phyloP scores from a whole-genome alignment of 257 asterid genomes.

The Prunella vulgaris region DNA sequence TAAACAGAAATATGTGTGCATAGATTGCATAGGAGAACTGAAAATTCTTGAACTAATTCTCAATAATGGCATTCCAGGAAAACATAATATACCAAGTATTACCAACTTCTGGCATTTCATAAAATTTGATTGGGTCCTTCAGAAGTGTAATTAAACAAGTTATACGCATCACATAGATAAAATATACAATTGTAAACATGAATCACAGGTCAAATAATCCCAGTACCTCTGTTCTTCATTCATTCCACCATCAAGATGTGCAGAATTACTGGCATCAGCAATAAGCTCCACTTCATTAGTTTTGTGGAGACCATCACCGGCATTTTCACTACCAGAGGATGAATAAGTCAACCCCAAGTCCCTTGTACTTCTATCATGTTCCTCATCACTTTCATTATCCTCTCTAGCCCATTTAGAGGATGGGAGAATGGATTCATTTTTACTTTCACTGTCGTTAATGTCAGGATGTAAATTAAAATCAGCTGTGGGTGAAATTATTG shows the following conservation, averaged over 20 bases:
- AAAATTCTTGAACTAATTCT: neutral
- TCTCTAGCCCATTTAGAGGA: constrained; percentile 94
- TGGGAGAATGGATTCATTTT: constrained; percentile 61
- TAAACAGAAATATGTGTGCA: neutral
- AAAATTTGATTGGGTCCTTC: neutral
- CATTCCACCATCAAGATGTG: constrained; percentile 56
- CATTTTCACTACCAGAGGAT: constrained; percentile 91
- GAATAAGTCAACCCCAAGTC: constrained; percentile 81
- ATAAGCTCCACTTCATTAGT: constrained; percentile 45
- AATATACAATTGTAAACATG: neutral
- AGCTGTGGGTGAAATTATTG: constrained; percentile 27
- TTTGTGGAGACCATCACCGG: constrained; percentile 44
- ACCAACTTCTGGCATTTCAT: neutral
- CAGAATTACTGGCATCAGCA: constrained; percentile 51
- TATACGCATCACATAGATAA: neutral
- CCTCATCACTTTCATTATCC: constrained; percentile 76
- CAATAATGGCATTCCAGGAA: constrained; percentile 1
- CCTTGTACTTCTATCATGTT: constrained; percentile 47
- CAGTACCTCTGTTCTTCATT: constrained; percentile 80
- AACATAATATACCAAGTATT: neutral
- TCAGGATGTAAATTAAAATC: constrained; percentile 33
- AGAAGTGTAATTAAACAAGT: neutral
- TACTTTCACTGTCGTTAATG: constrained; percentile 38
- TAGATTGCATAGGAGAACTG: neutral
- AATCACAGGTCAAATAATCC: neutral